Conservation (phyloP, 208 protist species). For the Leishmania guyanensis region DNA sequence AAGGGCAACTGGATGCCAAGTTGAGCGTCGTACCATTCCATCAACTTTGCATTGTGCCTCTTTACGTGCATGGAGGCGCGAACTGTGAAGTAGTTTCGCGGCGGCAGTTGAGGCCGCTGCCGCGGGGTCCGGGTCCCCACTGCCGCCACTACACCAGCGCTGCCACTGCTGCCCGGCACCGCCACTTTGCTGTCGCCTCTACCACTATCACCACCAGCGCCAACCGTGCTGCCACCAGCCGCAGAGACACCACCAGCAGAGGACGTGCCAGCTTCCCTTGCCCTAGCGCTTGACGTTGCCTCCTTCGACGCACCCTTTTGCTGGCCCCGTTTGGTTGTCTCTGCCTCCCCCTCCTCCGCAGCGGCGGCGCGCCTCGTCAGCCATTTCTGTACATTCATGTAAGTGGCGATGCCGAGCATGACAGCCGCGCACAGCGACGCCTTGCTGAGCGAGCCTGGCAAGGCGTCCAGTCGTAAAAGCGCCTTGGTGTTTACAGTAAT, state of each 20-base stretch:
- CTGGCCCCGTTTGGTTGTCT: constrained; percentile 1
- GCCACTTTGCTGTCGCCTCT: background rate
- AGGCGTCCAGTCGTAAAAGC: constrained; percentile 19
- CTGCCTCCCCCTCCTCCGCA: background rate
- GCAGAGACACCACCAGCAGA: background rate
- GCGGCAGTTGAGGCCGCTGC: constrained; percentile 29
- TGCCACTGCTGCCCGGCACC: background rate
- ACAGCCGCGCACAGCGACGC: constrained; percentile 28
- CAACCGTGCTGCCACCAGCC: background rate
- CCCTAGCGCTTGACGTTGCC: background rate
- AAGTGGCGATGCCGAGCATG: constrained; percentile 27
- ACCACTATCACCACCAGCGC: background rate
- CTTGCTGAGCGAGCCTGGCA: constrained; percentile 31
- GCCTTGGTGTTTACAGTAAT: background rate
- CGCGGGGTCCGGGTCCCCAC: constrained; percentile 4
- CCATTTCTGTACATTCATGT: constrained; percentile 26
- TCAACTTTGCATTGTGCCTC: constrained; percentile 55
- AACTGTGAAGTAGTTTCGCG: constrained; percentile 58
- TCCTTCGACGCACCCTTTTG: background rate
- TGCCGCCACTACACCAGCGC: background rate
- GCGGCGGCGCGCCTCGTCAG: constrained; percentile 12
- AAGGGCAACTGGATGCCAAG: constrained; percentile 74
- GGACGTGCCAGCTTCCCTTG: background rate
- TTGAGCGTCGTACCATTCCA: constrained; percentile 82
- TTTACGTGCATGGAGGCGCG: constrained; percentile 72